phyloP scores from a whole-genome alignment of 352 stramenopile species.

The Phytophthora ramorum region DNA sequence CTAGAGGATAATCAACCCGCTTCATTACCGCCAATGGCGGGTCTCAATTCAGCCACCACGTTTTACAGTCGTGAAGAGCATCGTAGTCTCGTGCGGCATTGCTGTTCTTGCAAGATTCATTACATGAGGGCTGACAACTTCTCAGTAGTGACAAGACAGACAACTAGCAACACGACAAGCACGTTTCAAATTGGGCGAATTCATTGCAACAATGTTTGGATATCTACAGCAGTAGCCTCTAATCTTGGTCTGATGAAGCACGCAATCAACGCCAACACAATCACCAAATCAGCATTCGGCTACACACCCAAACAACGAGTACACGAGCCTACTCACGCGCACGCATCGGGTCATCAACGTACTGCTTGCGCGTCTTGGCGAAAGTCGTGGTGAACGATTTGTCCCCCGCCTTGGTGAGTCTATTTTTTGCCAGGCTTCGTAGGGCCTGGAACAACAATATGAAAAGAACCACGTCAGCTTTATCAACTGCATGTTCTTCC shows the following conservation, averaged over 20 bases:
- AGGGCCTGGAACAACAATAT: constrained; percentile 42
- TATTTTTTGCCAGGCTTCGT: constrained; percentile 81
- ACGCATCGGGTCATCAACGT: constrained; percentile 52
- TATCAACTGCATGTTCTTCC: not conserved
- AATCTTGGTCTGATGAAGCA: constrained; percentile 34
- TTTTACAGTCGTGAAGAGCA: not conserved
- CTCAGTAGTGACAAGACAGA: not conserved
- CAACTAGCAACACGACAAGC: not conserved
- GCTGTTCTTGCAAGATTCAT: not conserved
- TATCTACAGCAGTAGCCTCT: constrained; percentile 19
- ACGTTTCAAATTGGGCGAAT: constrained; percentile 3
- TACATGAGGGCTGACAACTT: not conserved
- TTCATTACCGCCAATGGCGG: constrained; percentile 16
- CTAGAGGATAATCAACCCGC: not conserved
- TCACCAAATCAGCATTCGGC: constrained; percentile 5
- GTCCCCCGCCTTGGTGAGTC: constrained; percentile 58
- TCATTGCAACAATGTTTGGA: constrained; percentile 5
- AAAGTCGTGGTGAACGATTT: constrained; percentile 57
- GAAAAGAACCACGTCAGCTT: constrained; percentile 5
- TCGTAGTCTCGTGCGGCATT: not conserved
- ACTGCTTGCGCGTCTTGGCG: constrained; percentile 53
- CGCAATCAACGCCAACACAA: not conserved
- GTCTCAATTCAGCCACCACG: not conserved
- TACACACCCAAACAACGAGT: not conserved
- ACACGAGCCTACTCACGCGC: constrained; percentile 27